Evolutionary conservation across 2,329 filamentous ascomycete species (phyloP).

Genomic region (Cyphellophora attinorum): DNA sequence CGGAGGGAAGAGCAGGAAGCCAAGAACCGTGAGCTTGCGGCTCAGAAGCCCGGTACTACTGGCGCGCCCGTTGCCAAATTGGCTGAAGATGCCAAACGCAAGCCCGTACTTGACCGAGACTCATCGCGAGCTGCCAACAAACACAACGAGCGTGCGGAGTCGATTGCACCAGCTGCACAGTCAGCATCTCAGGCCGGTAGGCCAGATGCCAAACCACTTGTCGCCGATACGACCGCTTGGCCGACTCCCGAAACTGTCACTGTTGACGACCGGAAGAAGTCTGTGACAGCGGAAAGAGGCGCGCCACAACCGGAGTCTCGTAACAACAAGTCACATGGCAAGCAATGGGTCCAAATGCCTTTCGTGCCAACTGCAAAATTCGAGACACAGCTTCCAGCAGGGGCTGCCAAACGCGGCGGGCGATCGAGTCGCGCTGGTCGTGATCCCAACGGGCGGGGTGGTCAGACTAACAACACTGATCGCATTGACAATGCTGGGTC

Average conservation of each 20-base stretch:
- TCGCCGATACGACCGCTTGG: constrained; percentile 73
- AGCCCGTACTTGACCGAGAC: not conserved
- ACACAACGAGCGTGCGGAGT: constrained; percentile 8
- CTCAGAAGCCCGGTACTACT: constrained; percentile 11
- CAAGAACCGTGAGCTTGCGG: constrained; percentile 32
- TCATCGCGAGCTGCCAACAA: not conserved
- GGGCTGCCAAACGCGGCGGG: constrained; percentile 41
- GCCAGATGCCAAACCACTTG: constrained; percentile 42
- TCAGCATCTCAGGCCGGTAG: constrained; percentile 16
- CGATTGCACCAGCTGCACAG: too few species aligned
- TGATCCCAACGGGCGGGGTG: constrained; percentile 37
- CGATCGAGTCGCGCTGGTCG: constrained; percentile 47
- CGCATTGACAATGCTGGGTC: constrained; percentile 20
- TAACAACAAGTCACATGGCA: constrained; percentile 49
- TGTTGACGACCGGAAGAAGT: constrained; percentile 66
- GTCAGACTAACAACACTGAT: constrained; percentile 24
- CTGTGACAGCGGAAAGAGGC: constrained; percentile 47
- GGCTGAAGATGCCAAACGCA: constrained; percentile 20
- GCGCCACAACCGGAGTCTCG: constrained; percentile 46
- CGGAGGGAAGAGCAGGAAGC: constrained; percentile 57
- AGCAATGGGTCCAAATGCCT: constrained; percentile 76
- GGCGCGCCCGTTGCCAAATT: constrained; percentile 23
- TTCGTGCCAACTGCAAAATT: constrained; percentile 81
- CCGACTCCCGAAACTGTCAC: constrained; percentile 77
- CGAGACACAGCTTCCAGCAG: constrained; percentile 60